Percentiles rank a stretch among this genome's conserved stretches.
Conservation (phyloP, 371 early-diverging fungal genomes). For the Mortierella sp. region DNA sequence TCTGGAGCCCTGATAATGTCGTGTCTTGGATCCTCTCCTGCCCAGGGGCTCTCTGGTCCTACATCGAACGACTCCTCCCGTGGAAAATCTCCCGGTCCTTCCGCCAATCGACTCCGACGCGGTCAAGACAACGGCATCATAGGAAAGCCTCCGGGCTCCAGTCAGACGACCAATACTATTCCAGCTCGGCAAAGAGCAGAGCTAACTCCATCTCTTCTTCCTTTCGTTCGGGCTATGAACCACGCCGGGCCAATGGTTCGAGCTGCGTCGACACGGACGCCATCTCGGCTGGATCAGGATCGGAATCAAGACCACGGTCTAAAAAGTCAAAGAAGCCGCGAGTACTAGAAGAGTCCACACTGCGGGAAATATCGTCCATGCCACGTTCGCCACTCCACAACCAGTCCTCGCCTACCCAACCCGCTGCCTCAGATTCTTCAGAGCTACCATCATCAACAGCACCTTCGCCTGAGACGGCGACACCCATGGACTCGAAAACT, state of each 20-base stretch:
- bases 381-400: constrained; percentile 9
- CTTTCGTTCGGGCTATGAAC: neutral
- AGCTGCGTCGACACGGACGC: constrained; percentile 40
- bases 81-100: constrained; percentile 45
- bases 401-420: neutral
- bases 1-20: constrained; percentile 33
- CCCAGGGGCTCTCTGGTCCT: constrained; percentile 23
- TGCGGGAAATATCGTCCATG: constrained; percentile 1
- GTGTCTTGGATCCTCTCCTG: constrained; percentile 28
- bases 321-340: constrained; percentile 30
- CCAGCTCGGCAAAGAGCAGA: constrained; percentile 17
- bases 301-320: constrained; percentile 41
- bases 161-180: neutral
- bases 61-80: constrained; percentile 25
- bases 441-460: neutral
- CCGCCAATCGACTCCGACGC: constrained; percentile 20
- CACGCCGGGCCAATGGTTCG: constrained; percentile 8
- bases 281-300: constrained; percentile 52
- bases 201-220: neutral
- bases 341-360: constrained; percentile 10
- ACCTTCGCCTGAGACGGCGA: neutral
- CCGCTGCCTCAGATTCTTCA: neutral
- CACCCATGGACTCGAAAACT: neutral
- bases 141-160: constrained; percentile 17
- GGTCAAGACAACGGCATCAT: constrained; percentile 30